Evolutionary conservation across 108 stramenopile species (phyloP).

Genomic region (Stephanodiscus minutulus): DNA sequence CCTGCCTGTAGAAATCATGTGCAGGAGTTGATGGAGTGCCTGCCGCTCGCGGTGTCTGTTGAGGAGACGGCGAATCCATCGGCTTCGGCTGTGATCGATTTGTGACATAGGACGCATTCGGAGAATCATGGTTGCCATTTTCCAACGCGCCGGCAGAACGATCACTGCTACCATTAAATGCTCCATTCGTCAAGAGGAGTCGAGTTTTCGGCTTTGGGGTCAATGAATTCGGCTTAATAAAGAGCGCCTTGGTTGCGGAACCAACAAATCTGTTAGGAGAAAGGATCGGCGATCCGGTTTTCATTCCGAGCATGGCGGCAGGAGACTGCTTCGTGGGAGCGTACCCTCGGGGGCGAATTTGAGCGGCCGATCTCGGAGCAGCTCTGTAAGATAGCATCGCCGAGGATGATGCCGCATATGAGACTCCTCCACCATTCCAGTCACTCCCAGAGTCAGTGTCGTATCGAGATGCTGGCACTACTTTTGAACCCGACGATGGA

Average conservation of each 20-base stretch:
- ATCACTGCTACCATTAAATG: constrained; percentile 23
- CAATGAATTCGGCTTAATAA: constrained; percentile 60
- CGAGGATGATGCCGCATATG: constrained; percentile 40
- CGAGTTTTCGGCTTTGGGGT: constrained; percentile 64
- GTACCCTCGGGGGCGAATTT: constrained; percentile 83
- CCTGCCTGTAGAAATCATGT: constrained; percentile 69
- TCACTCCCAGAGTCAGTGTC: constrained; percentile 24
- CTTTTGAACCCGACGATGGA: constrained; percentile 43
- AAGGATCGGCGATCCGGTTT: constrained; percentile 47
- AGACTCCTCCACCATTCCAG: constrained; percentile 36
- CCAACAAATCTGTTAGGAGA: constrained; percentile 61
- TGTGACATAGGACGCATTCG: constrained; percentile 10
- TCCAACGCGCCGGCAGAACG: constrained; percentile 17
- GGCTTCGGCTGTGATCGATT: constrained; percentile 20
- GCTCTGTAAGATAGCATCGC: constrained; percentile 42
- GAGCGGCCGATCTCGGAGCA: constrained; percentile 64
- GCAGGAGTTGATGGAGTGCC: constrained; percentile 36
- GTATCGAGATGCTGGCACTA: constrained; percentile 46
- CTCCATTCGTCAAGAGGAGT: constrained; percentile 51
- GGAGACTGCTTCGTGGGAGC: constrained; percentile 54
- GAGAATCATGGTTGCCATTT: constrained; percentile 43
- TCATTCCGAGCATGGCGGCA: constrained; percentile 31
- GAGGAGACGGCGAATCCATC: constrained; percentile 27
- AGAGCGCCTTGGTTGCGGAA: constrained; percentile 57
- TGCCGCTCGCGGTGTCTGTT: not conserved